Evolutionary conservation across 1,284 basidiomycete species (phyloP), one percentile per base, ranked within the genome.

Genomic region (Tilletia horrida): DNA sequence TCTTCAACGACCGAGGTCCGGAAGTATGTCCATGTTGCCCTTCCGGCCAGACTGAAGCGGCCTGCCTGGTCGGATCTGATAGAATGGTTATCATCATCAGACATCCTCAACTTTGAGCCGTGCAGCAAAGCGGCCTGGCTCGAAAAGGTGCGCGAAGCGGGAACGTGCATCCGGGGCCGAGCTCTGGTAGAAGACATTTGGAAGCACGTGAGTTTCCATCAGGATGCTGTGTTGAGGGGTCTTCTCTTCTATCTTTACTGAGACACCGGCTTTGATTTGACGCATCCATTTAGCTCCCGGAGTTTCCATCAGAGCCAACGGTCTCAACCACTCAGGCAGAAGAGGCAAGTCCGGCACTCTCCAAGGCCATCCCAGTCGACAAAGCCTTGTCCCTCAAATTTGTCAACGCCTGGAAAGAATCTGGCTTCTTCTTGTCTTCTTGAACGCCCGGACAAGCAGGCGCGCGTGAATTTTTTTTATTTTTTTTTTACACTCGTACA

Each of bases 91-190:
- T 78, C 83, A 13, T 81, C 86, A 9, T n/a, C 50, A 14, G 84
- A 85, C 63, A 90, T 89, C 9, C 88, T 92, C 77, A 87, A 80
- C 27, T 87, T 94, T 72, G 88, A 92, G 74, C 86, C 89, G 45
- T 88, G 91, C 31, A 85, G 89, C 85, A 67, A 88, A 86, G 62
- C 83, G 80, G 68, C 85, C 83, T 77, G 89, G 87, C 77, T 88
- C n/a, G 78, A 83, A 35, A 74, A 76, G 0, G 76, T 88, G 27
- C 81, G 81, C 0, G 76, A 77, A 57, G 62, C 65, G 11, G 61
- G 63, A 14, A 25, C 61, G 16, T 23, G 31, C 23, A 59, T 69
- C 21, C 57, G 68, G 6, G 68, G 68, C 9, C 47, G 61, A 21
- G 66, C 69, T 11, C 62, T 70, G 3, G 27, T 67, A 1, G 61